phyloP scores from a whole-genome alignment of 169 alveolate genomes.

The Toxoplasma gondii region DNA sequence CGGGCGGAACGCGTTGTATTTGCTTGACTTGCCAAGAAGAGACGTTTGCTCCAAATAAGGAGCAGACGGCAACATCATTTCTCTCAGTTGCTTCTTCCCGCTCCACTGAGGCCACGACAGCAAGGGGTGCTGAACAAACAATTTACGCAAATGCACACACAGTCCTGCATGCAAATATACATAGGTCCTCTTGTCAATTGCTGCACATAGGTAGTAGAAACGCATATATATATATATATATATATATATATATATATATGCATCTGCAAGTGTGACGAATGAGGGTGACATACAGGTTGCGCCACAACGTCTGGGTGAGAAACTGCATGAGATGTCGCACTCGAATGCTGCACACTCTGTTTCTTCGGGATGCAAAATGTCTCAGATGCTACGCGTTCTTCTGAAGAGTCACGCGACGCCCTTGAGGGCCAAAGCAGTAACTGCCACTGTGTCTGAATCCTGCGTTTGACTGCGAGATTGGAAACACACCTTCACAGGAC shows the following conservation, averaged over 20 bases:
- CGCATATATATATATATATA: not conserved
- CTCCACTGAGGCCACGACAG: conserved; percentile 73
- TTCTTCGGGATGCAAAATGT: no score
- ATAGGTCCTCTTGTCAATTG: not conserved
- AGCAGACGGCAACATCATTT: conserved; percentile 55
- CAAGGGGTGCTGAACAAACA: conserved; percentile 49
- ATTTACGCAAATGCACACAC: not conserved
- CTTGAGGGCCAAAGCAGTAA: no score
- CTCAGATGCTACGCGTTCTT: no score
- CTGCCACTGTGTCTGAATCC: no score
- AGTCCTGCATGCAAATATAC: not conserved
- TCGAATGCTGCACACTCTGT: no score
- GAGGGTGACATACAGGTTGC: no score
- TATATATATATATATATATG: conserved; percentile 6
- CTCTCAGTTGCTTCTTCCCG: conserved; percentile 58
- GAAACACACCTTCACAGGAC: no score
- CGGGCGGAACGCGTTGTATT: conserved; percentile 56
- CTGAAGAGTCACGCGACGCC: no score
- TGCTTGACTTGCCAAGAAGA: not conserved
- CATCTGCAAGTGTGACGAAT: not conserved
- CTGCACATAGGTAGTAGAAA: not conserved
- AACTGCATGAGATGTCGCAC: no score
- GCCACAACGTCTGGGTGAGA: no score
- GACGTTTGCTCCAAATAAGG: conserved; percentile 46
- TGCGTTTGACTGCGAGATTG: no score